A percentile compares a stretch with the other conserved stretches of the same genome.
phyloP scores from a whole-genome alignment of 345 rosid genomes.

The Hibiscus trionum region DNA sequence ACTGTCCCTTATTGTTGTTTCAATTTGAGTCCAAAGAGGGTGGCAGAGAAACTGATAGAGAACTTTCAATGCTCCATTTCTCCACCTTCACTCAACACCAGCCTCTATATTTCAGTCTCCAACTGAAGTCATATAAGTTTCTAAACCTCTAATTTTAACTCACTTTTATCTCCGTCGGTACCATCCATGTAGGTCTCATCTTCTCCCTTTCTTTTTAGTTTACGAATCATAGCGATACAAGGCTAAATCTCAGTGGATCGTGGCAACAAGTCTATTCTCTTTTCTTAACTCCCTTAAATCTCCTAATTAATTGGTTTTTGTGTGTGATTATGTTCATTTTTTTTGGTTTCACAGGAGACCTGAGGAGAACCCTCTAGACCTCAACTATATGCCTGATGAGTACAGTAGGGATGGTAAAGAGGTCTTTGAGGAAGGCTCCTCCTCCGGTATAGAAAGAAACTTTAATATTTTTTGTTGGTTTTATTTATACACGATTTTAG shows the following conservation, averaged over 20 bases:
- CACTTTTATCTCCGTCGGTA: constrained; percentile 39
- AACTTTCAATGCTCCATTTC: constrained; percentile 66
- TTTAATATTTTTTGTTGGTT: no score
- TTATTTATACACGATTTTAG: background rate
- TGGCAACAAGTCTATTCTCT: no score
- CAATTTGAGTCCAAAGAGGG: constrained; percentile 37
- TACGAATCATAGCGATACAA: no score
- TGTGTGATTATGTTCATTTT: background rate
- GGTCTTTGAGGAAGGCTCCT: constrained; percentile 49
- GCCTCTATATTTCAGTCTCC: constrained; percentile 65
- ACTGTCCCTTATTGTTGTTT: constrained; percentile 37
- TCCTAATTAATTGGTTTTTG: background rate
- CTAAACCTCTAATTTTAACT: constrained; percentile 36
- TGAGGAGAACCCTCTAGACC: constrained; percentile 73
- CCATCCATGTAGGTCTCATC: constrained; percentile 76
- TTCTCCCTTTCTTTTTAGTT: constrained; percentile 9
- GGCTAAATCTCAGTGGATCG: no score
- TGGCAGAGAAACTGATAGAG: constrained; percentile 85
- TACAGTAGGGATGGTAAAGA: constrained; percentile 36
- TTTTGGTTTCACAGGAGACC: constrained; percentile 52
- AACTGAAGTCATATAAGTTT: constrained; percentile 58
- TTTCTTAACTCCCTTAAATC: background rate
- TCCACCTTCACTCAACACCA: constrained; percentile 50
- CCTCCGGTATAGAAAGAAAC: constrained; percentile 16
- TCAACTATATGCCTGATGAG: constrained; percentile 95